Base-by-base conservation (phyloP, 2,329 filamentous ascomycete species). In the Fonsecaea pugnacius region DNA sequence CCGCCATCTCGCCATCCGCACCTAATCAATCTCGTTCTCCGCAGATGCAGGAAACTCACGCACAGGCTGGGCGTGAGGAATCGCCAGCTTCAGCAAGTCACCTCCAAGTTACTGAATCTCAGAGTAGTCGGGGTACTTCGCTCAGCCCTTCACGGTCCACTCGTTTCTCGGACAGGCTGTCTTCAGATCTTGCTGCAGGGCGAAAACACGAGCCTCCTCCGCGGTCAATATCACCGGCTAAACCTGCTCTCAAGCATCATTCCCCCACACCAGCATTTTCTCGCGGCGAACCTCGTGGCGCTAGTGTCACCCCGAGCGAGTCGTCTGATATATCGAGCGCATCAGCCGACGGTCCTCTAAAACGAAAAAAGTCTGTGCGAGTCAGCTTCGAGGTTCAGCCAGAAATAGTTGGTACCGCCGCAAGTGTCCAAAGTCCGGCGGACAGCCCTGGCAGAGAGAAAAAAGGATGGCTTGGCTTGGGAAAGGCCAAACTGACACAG, bases 301-400 rank as follows among this genome's bases (percentile, higher is more conserved):
- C 70, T 58, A 71, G 70, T 60, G 56, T 67, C 35, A 75, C 80
- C 5, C 73, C 79, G 1, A 85, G 84, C 67, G 85, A 87, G 65
- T 75, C 81, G 1, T 87, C 85, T 1, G 85, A 87, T 67, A 80
- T 80, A 3, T 88, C 85, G 5, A 73, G 77, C 18, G 75, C 74
- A 40, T 82, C 80, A 3, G 78, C 80, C 46, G 80, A 83, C 52
- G 78, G 78, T 9, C 70, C 67, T 27, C 75, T 74, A 46, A 74
- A 16, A 74, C 84, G 81, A 68, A 87, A 83, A 74, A 85, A 83
- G 72, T 75, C 75, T 33, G 80, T 80, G 3, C 80, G 85, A 59
- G 86, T 89, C 58, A 96, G 92, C 77, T 97, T 89, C 69, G 85
- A 87, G 62, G 85, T 87, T 50, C 81, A 83, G 53, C 77, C 83